Percentiles rank a stretch among this genome's conserved stretches.
These are phyloP conservation scores for Backusella liffmaniae DNA, from an alignment of 192 early-diverging fungal genomes.

Conservation along the genomic window DNA sequence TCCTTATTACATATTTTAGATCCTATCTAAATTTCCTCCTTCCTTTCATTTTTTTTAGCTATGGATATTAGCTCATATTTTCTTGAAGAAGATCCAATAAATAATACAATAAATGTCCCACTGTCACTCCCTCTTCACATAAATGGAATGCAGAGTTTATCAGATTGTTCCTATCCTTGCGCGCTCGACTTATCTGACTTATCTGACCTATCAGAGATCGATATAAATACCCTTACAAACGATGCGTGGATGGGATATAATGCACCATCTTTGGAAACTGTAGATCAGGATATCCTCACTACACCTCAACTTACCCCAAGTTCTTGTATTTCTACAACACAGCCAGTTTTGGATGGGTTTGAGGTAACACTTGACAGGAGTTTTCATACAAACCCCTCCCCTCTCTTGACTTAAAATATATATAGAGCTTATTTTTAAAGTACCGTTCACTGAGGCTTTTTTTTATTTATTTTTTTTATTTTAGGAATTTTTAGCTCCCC, in stretches of 20 bases:
- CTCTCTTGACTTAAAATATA: neutral
- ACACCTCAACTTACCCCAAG: neutral
- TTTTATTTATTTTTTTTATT: neutral
- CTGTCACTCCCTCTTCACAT: neutral
- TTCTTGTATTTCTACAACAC: neutral
- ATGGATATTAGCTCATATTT: neutral
- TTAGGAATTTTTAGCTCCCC: conserved; percentile 1
- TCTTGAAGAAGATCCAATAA: neutral
- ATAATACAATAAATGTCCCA: neutral
- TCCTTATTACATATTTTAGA: neutral
- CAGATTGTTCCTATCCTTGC: neutral
- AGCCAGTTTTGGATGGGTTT: neutral
- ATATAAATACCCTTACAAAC: neutral
- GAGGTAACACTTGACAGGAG: neutral
- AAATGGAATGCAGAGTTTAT: neutral
- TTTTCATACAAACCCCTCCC: neutral
- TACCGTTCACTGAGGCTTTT: neutral
- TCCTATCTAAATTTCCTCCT: neutral
- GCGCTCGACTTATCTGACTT: neutral
- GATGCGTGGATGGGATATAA: neutral
- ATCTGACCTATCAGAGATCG: neutral
- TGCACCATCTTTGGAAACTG: neutral
- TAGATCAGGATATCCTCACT: neutral
- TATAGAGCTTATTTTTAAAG: neutral
- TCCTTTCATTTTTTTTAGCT: neutral